These are phyloP conservation scores for Tetrapisispora namnaoensis DNA, from an alignment of 805 yeast species.

Conservation along the genomic window DNA sequence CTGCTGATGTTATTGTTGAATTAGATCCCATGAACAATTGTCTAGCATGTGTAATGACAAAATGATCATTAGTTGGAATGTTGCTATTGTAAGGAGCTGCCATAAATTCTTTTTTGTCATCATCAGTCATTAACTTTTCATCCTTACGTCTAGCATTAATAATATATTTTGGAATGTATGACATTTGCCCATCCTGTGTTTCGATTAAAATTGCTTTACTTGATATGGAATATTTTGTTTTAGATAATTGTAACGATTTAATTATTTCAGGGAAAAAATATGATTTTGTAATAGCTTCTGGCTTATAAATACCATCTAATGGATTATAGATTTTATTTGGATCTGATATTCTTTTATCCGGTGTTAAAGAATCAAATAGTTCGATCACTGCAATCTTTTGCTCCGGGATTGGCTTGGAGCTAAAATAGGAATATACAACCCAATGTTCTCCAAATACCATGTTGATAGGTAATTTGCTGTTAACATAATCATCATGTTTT, in stretches of 20 bases:
- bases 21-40: constrained; percentile 28
- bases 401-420: constrained; percentile 39
- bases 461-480: constrained; percentile 35
- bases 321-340: constrained; percentile 9
- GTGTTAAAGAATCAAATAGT: constrained; percentile 55
- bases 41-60: constrained; percentile 44
- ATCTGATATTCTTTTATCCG: constrained; percentile 36
- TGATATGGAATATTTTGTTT: constrained; percentile 58
- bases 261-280: constrained; percentile 56
- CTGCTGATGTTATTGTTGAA: constrained; percentile 34
- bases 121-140: constrained; percentile 40
- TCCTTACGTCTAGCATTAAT: constrained; percentile 62
- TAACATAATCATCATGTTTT: constrained; percentile 35
- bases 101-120: constrained; percentile 50
- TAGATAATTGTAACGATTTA: constrained; percentile 40
- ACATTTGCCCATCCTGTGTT: constrained; percentile 50
- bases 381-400: constrained; percentile 64
- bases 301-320: constrained; percentile 28
- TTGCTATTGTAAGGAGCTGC: constrained; percentile 57
- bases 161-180: constrained; percentile 59
- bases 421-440: constrained; percentile 59
- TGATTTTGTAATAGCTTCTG: constrained; percentile 44
- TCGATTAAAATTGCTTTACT: constrained; percentile 53
- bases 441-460: constrained; percentile 74
- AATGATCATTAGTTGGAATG: constrained; percentile 39